Evolutionary conservation across 257 asterid genomes (phyloP).

Genomic region (Solanum pimpinellifolium): DNA sequence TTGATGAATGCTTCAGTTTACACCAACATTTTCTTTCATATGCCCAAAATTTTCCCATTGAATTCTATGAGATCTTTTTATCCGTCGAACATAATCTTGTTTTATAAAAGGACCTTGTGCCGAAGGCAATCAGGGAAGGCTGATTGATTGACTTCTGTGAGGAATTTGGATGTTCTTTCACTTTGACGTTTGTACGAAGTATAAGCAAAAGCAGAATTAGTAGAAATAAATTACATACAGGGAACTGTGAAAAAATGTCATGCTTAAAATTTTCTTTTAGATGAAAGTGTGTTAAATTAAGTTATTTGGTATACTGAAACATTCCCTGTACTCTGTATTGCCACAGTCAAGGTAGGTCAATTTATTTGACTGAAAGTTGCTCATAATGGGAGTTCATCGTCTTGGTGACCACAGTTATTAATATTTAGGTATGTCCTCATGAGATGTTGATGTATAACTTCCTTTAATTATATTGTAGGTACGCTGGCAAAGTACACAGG

Average conservation of each 20-base stretch:
- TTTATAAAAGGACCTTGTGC: neutral
- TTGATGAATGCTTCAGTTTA: neutral
- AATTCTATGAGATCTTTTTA: neutral
- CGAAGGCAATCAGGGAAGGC: neutral
- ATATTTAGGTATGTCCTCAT: neutral
- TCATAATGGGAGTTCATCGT: neutral
- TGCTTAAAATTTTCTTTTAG: neutral
- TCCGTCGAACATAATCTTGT: neutral
- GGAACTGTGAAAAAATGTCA: neutral
- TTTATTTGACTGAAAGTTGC: neutral
- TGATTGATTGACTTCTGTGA: neutral
- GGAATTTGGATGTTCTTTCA: neutral
- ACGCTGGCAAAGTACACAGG: conserved; percentile 96
- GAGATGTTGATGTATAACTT: neutral
- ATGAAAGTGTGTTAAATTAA: neutral
- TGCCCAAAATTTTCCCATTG: neutral
- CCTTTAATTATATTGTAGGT: conserved; percentile 26
- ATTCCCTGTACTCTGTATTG: neutral
- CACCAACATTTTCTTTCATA: neutral
- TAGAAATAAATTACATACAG: neutral
- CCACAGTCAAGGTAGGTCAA: neutral
- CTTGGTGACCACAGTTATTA: neutral
- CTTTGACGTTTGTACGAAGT: neutral
- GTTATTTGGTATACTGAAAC: neutral
- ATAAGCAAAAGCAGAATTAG: neutral